A percentile compares a stretch with the other conserved stretches of the same genome.
Conservation (phyloP, 192 early-diverging fungal species). For the Phlyctochytrium arcticum region DNA sequence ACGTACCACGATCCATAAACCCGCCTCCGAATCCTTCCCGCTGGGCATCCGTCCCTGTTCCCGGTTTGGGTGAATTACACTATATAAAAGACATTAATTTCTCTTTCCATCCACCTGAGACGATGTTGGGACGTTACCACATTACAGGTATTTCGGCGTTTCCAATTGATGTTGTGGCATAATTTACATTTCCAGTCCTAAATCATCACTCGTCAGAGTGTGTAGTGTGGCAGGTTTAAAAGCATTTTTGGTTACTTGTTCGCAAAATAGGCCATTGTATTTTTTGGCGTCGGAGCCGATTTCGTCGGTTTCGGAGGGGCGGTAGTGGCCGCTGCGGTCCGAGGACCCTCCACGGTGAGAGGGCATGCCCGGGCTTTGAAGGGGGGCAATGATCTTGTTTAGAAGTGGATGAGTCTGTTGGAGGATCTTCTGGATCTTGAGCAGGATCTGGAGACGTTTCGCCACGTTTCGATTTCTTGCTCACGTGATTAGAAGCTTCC, state of each 20-base stretch:
- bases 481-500: no score
- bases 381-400: no score
- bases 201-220: not conserved
- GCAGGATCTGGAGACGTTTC: no score
- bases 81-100: not conserved
- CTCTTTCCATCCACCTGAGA: not conserved
- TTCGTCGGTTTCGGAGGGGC: constrained; percentile 5
- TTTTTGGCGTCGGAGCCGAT: constrained; percentile 11
- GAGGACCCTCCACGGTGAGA: not conserved
- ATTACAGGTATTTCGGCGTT: constrained; percentile 30
- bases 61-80: constrained; percentile 39
- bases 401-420: no score
- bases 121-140: constrained; percentile 9
- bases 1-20: constrained; percentile 34
- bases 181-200: constrained; percentile 40
- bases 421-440: no score
- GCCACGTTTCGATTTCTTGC: no score
- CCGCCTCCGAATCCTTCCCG: constrained; percentile 40
- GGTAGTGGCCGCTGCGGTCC: not conserved
- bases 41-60: constrained; percentile 24
- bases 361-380: no score
- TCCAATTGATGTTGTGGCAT: constrained; percentile 45
- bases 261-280: constrained; percentile 31
- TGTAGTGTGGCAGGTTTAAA: not conserved
- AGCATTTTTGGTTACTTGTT: constrained; percentile 30